Evolutionary conservation across 176 grass and related monocot species (phyloP).

Genomic region (Bolboschoenus planiculmis): DNA sequence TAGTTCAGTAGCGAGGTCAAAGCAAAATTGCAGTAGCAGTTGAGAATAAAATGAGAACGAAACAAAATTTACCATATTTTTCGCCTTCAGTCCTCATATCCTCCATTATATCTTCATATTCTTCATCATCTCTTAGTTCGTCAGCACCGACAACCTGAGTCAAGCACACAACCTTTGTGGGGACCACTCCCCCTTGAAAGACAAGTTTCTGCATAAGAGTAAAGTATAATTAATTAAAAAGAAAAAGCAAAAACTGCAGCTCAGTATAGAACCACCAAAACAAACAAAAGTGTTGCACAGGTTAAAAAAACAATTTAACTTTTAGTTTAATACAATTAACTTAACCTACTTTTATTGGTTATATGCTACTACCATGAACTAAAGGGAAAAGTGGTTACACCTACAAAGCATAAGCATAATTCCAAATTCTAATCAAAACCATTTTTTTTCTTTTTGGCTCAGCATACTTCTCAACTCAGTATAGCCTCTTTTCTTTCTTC

Average conservation of each 20-base stretch:
- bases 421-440: background rate
- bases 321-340: background rate
- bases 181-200: conserved; percentile 64
- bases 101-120: conserved; percentile 84
- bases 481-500: background rate
- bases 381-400: background rate
- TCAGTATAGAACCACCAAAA: background rate
- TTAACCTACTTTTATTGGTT: background rate
- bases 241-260: background rate
- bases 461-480: background rate
- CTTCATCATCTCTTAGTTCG: conserved; percentile 89
- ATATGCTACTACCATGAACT: background rate
- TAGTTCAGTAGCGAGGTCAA: conserved; percentile 41
- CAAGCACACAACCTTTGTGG: conserved; percentile 78
- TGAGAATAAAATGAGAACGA: conserved; percentile 14
- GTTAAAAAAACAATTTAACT: background rate
- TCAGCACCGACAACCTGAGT: conserved; percentile 69
- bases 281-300: background rate
- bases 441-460: background rate
- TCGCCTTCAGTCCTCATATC: conserved; percentile 91
- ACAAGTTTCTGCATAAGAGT: conserved; percentile 56
- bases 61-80: conserved; percentile 61
- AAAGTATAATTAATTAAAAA: background rate
- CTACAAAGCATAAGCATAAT: background rate
- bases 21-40: conserved; percentile 4